Evolutionary conservation across 202 grass and related monocot genomes (phyloP).

Genomic region (Digitaria exilis): DNA sequence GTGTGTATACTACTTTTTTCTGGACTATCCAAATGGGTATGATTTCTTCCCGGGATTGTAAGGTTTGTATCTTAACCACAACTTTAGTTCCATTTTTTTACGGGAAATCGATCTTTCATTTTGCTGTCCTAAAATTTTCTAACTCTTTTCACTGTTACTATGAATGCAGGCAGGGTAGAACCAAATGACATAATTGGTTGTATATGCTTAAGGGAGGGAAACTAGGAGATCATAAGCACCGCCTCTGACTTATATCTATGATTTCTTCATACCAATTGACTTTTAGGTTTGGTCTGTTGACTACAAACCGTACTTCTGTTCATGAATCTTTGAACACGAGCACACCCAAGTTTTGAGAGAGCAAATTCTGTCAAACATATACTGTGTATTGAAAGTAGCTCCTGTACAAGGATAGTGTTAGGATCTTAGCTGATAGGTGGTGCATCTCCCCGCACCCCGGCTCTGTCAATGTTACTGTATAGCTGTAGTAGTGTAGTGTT

Average conservation of each 20-base stretch:
- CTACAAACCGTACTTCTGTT: background rate
- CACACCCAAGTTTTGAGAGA: conserved; percentile 36
- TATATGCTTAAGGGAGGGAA: background rate
- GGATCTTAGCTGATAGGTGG: background rate
- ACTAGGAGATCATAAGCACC: background rate
- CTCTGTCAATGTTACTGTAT: conserved; percentile 1
- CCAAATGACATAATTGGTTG: conserved; percentile 10
- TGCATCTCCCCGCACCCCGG: background rate
- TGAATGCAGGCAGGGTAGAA: conserved; percentile 27
- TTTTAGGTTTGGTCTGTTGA: conserved; percentile 17
- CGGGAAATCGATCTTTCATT: background rate
- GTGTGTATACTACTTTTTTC: conserved; percentile 21
- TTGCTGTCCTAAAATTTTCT: background rate
- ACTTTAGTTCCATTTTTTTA: background rate
- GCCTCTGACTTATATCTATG: background rate
- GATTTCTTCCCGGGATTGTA: conserved; percentile 3
- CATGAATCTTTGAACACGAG: conserved; percentile 15
- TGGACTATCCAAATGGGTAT: background rate
- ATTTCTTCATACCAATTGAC: conserved; percentile 12
- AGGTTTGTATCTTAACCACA: conserved; percentile 29
- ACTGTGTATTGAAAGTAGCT: conserved; percentile 34
- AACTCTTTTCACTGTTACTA: background rate
- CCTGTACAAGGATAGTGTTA: background rate
- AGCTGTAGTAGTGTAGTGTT: conserved; percentile 25
- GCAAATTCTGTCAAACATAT: conserved; percentile 24